Evolutionary conservation across 2,329 filamentous ascomycete genomes (phyloP), one percentile per base, ranked within the genome.

Genomic region (Monilinia fructigena): DNA sequence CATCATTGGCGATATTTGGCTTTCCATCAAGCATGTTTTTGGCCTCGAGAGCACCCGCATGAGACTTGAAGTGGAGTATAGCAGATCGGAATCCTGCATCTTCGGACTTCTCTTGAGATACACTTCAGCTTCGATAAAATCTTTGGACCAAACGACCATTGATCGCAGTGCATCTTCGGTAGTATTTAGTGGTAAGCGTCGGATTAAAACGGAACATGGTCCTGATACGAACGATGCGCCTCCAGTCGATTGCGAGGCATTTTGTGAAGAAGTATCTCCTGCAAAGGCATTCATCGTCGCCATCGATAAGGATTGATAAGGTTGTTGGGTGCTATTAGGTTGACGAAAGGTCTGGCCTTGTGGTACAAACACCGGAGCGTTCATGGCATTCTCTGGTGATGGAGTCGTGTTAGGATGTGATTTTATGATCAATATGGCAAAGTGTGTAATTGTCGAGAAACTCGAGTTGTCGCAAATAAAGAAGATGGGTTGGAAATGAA

Each of bases 121-220:
- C 35, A 87, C 76, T 70, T 86, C 80, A 23, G 84, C 79, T 55
- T 80, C 78, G 48, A 80, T 74, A 16, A 86, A 77, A 48, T 87
- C 84, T 70, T 86, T 80, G 62, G 83, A 85, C 77, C 84, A 87
- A 53, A 86, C 78, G 45, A 85, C 79, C 84, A 88, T 87, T 40
- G 85, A 75, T 56, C 82, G 79, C 62, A 88, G 72, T 31, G 80
- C 80, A 61, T 86, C 81, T 61, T 85, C 82, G 1, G 82, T 82
- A 3, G 82, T 85, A 70, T 83, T 82, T 60, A 79, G 69, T 1
- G 85, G 85, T 16, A 88, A 78, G 69, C 81, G 80, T 63, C 83
- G 82, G 68, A 88, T 84, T 56, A 85, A 74, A 47, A 86, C 78
- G 28, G 80, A 73, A 71, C 79, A 75, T 62, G 77, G 74, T 58